These are phyloP conservation scores for Forsythia suspensa DNA, from an alignment of 257 asterid genomes.

Conservation along the genomic window DNA sequence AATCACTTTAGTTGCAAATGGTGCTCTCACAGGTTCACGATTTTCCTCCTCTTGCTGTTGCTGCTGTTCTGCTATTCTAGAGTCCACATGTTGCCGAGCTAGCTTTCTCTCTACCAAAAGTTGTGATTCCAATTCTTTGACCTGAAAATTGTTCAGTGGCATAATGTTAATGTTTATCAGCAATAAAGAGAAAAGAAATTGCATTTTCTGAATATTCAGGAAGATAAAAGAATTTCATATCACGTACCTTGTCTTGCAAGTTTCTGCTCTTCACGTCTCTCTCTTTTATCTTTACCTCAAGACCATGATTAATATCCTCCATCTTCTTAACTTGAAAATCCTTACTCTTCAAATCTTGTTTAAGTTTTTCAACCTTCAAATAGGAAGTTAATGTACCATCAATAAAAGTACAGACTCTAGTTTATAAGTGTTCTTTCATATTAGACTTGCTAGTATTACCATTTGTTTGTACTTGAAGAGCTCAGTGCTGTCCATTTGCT, in stretches of 20 bases:
- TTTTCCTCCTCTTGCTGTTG: constrained; percentile 54
- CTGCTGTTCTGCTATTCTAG: constrained; percentile 70
- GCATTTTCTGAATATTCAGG: neutral
- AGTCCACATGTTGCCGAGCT: constrained; percentile 81
- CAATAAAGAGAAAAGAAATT: neutral
- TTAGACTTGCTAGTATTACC: constrained; percentile 43
- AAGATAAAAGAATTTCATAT: no score
- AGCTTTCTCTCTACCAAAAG: constrained; percentile 85
- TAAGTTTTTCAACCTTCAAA: constrained; percentile 72
- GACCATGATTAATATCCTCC: constrained; percentile 84
- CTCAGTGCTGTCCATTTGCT: constrained; percentile 82
- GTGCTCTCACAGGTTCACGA: constrained; percentile 44
- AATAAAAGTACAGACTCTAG: neutral
- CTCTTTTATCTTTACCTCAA: constrained; percentile 78
- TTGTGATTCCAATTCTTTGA: constrained; percentile 92
- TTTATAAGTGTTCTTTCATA: neutral
- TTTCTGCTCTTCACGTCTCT: constrained; percentile 67
- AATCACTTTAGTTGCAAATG: constrained; percentile 53
- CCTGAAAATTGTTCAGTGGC: constrained; percentile 43
- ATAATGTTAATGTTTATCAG: neutral
- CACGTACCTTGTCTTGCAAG: constrained; percentile 88
- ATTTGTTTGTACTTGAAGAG: constrained; percentile 75
- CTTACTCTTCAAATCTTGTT: constrained; percentile 76
- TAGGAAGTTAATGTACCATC: neutral
- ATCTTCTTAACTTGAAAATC: constrained; percentile 74